These are phyloP conservation scores for Carex myosuroides DNA, from an alignment of 176 grass and related monocot species.

Conservation along the genomic window DNA sequence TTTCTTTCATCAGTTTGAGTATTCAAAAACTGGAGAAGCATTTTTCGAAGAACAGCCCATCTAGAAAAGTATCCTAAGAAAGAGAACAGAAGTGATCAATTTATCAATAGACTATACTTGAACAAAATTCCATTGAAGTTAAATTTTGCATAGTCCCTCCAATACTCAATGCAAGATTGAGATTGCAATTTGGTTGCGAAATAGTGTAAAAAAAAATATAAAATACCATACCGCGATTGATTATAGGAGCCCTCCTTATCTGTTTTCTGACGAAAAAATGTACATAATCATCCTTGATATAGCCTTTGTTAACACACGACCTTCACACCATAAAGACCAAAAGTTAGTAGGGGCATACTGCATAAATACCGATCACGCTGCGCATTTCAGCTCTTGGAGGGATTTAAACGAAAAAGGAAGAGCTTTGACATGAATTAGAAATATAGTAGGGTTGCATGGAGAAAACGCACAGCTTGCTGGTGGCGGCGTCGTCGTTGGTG, in stretches of 20 bases:
- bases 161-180: background rate
- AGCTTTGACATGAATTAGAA: background rate
- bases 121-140: background rate
- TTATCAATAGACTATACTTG: background rate
- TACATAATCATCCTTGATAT: slow-evolving; percentile 98
- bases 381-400: background rate
- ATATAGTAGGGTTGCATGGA: background rate
- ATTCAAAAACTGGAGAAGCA: slow-evolving; percentile 67
- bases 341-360: background rate
- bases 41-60: slow-evolving; percentile 75
- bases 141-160: background rate
- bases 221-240: slow-evolving; percentile 24
- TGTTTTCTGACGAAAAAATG: slow-evolving; percentile 72
- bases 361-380: background rate
- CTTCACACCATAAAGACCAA: slow-evolving; percentile 29
- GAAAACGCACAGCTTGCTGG: slow-evolving; percentile 74
- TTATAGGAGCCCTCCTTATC: slow-evolving; percentile 81
- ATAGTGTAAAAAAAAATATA: background rate
- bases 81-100: slow-evolving; percentile 1
- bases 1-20: slow-evolving; percentile 36
- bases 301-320: slow-evolving; percentile 89
- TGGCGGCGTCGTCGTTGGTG: slow-evolving; percentile 92
- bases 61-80: slow-evolving; percentile 75
- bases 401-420: background rate
- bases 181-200: background rate